Evolutionary conservation across 2,329 filamentous ascomycete species (phyloP).

Genomic region (Ophiostoma montium): DNA sequence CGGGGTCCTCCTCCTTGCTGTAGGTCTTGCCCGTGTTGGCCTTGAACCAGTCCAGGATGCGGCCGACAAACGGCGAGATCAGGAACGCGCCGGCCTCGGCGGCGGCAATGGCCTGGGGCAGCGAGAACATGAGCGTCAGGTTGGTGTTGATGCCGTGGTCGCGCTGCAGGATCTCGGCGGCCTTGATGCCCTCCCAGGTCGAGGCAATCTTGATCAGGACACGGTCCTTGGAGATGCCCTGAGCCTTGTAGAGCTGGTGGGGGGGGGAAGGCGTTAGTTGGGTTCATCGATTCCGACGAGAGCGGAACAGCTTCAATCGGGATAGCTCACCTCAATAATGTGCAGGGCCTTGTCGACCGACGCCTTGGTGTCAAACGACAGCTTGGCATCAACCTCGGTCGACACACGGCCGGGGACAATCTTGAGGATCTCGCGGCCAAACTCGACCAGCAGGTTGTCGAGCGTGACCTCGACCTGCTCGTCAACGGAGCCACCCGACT

Average conservation of each 20-base stretch:
- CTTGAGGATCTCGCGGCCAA: constrained; percentile 92
- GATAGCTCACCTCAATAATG: constrained; percentile 76
- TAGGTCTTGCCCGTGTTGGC: constrained; percentile 88
- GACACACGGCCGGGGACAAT: constrained; percentile 98
- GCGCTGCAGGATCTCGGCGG: constrained; percentile 88
- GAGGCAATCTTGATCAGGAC: constrained; percentile 98
- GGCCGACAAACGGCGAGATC: constrained; percentile 97
- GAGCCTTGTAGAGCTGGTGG: constrained; percentile 75
- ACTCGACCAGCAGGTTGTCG: constrained; percentile 91
- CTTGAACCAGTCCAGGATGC: constrained; percentile 99
- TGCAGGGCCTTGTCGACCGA: constrained; percentile 92
- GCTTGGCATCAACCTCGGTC: constrained; percentile 90
- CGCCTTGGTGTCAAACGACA: constrained; percentile 88
- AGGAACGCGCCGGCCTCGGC: constrained; percentile 93
- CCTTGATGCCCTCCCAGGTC: constrained; percentile 99
- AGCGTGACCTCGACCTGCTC: constrained; percentile 79
- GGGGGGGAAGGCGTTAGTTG: too few relatives aligned
- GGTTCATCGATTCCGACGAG: too few relatives aligned
- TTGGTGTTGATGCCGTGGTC: constrained; percentile 97
- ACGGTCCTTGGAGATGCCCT: constrained; percentile 85
- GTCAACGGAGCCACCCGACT: constrained; percentile 52
- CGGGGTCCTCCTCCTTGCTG: constrained; percentile 78
- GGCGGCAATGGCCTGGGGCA: constrained; percentile 84
- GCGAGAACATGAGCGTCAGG: constrained; percentile 97
- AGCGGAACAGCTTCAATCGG: too few relatives aligned